A percentile compares a stretch with the other conserved stretches of the same genome.
Evolutionary conservation across 2,329 filamentous ascomycete species (phyloP).

Genomic region (Sporothrix mexicana): DNA sequence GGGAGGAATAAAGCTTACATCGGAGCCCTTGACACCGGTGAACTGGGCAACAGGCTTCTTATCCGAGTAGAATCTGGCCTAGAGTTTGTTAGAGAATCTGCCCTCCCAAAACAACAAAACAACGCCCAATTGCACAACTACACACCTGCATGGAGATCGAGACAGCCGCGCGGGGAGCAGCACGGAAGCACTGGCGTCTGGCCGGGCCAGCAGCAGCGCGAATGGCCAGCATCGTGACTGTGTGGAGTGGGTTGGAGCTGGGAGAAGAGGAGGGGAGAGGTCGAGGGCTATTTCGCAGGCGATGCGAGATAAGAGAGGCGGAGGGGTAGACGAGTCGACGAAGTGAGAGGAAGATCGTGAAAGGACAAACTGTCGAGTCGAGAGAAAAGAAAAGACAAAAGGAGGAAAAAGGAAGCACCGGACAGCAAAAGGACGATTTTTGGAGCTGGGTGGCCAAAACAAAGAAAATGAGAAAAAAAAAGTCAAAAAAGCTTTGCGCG

Average conservation of each 20-base stretch:
- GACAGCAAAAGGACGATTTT: slow-evolving; percentile 18
- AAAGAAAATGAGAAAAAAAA: slow-evolving; percentile 17
- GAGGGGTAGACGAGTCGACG: slow-evolving; percentile 1
- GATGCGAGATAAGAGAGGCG: slow-evolving; percentile 9
- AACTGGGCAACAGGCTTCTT: slow-evolving; percentile 89
- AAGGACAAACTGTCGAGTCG: neutral
- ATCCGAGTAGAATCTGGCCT: slow-evolving; percentile 61
- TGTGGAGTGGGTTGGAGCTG: neutral
- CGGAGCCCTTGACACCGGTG: slow-evolving; percentile 84
- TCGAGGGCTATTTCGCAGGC: slow-evolving; percentile 22
- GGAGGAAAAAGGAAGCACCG: slow-evolving; percentile 9
- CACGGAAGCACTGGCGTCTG: slow-evolving; percentile 78
- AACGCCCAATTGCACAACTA: too few species aligned
- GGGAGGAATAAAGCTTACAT: slow-evolving; percentile 63
- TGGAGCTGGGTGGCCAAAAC: slow-evolving; percentile 24
- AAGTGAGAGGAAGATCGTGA: neutral
- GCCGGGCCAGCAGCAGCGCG: slow-evolving; percentile 77
- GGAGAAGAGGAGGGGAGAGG: slow-evolving; percentile 22
- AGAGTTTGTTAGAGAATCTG: neutral
- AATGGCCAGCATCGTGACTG: slow-evolving; percentile 75
- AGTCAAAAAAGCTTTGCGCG: slow-evolving; percentile 25
- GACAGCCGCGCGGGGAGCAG: slow-evolving; percentile 63
- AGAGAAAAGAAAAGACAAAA: slow-evolving; percentile 1
- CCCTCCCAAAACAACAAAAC: neutral
- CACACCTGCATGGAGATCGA: slow-evolving; percentile 58